These are phyloP conservation scores for Camellia sinensis DNA, from an alignment of 148 eudicot species.

Conservation along the genomic window DNA sequence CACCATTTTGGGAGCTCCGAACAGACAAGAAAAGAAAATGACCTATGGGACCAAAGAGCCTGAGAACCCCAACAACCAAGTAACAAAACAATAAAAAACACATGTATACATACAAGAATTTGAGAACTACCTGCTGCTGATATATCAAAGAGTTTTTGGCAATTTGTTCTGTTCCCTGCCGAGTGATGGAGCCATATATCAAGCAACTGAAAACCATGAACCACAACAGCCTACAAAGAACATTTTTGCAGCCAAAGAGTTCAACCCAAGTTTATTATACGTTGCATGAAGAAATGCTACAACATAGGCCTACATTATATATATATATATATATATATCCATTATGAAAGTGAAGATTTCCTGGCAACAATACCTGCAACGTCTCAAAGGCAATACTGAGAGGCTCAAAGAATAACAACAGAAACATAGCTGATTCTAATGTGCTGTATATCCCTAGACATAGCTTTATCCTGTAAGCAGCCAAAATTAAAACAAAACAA, in stretches of 20 bases:
- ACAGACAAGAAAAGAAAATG: neutral
- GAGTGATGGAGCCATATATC: slow-evolving; percentile 87
- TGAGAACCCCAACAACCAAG: neutral
- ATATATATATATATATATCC: neutral
- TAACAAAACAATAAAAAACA: neutral
- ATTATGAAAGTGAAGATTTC: slow-evolving; percentile 2
- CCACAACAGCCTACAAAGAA: slow-evolving; percentile 70
- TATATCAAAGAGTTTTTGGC: slow-evolving; percentile 56
- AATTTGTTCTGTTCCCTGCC: slow-evolving; percentile 52
- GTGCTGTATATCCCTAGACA: slow-evolving; percentile 59
- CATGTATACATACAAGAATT: neutral
- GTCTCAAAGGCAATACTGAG: slow-evolving; percentile 96
- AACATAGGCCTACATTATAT: neutral
- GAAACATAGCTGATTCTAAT: slow-evolving; percentile 54
- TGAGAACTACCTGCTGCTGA: slow-evolving; percentile 60
- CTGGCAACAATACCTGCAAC: slow-evolving; percentile 53
- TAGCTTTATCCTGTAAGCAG: slow-evolving; percentile 61
- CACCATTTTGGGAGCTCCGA: neutral
- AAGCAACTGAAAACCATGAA: slow-evolving; percentile 92
- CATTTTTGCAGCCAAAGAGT: neutral
- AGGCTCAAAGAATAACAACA: slow-evolving; percentile 92
- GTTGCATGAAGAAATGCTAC: neutral
- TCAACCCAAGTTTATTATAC: slow-evolving; percentile 5
- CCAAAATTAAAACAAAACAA: slow-evolving; percentile 1
- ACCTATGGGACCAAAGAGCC: neutral